Evolutionary conservation across 2,329 filamentous ascomycete genomes (phyloP).

Genomic region (Penicillium brevicompactum): DNA sequence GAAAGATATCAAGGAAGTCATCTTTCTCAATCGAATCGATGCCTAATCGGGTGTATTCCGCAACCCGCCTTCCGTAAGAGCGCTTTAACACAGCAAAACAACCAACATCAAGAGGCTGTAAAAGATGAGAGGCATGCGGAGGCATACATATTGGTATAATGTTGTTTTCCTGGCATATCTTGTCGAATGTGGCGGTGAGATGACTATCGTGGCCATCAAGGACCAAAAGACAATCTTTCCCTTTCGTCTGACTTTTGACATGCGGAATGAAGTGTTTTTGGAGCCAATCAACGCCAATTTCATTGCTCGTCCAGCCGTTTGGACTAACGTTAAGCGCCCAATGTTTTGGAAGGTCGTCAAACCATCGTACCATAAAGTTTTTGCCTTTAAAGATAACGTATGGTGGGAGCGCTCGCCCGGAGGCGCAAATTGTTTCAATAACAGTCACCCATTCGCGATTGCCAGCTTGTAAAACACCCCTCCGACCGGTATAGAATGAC

Average conservation of each 20-base stretch:
- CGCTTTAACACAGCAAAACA: no score
- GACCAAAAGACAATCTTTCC: neutral
- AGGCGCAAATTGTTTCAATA: conserved; percentile 12
- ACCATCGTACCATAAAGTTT: neutral
- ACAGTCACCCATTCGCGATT: neutral
- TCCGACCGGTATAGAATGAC: no score
- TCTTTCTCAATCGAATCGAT: no score
- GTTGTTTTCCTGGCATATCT: neutral
- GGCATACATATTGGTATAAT: neutral
- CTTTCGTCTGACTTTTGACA: no score
- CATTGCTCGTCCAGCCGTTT: neutral
- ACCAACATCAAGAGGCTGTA: no score
- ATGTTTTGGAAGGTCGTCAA: conserved; percentile 1
- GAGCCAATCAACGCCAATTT: neutral
- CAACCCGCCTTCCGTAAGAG: no score
- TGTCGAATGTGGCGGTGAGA: neutral
- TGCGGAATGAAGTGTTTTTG: neutral
- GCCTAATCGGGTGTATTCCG: no score
- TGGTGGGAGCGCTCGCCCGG: conserved; percentile 5
- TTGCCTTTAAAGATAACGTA: conserved; percentile 19
- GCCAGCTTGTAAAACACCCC: no score
- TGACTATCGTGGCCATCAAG: neutral
- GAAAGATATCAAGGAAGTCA: neutral
- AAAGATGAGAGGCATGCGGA: no score
- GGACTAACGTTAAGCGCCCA: neutral